phyloP scores from a whole-genome alignment of 1,284 basidiomycete species.

The Coniferiporia weirii region DNA sequence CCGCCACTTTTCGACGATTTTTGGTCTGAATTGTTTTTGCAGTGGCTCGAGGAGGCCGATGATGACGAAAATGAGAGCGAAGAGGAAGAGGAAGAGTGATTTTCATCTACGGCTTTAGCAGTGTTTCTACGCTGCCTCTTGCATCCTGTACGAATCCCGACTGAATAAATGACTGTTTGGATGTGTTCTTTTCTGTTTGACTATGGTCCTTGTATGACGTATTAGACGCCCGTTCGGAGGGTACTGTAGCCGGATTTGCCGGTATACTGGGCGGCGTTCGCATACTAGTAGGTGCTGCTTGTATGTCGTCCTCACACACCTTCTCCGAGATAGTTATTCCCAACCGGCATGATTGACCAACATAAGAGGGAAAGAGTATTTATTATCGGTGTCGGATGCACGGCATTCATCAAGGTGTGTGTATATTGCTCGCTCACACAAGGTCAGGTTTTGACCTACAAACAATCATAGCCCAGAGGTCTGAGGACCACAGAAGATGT shows the following conservation, averaged over 20 bases:
- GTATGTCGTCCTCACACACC: background rate
- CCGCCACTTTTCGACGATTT: background rate
- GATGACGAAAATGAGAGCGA: conserved; percentile 38
- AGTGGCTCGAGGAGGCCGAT: conserved; percentile 51
- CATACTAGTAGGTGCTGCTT: no score
- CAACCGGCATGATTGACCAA: background rate
- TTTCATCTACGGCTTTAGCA: background rate
- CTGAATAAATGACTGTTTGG: background rate
- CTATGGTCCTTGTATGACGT: background rate
- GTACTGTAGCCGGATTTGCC: no score
- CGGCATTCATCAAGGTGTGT: conserved; percentile 71
- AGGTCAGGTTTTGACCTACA: no score
- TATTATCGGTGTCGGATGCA: conserved; percentile 75
- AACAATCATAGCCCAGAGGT: conserved; percentile 51
- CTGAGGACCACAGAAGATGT: conserved; percentile 64
- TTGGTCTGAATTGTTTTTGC: conserved; percentile 7
- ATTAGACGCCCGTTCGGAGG: no score
- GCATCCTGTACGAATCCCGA: background rate
- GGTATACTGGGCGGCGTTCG: no score
- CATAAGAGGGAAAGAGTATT: conserved; percentile 49
- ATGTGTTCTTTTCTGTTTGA: background rate
- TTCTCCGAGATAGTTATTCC: background rate
- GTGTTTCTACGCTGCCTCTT: no score
- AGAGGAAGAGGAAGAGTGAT: conserved; percentile 19
- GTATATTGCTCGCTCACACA: background rate